Conservation (phyloP, 202 grass and related monocot species). For the Schoenoplectus tabernaemontani region DNA sequence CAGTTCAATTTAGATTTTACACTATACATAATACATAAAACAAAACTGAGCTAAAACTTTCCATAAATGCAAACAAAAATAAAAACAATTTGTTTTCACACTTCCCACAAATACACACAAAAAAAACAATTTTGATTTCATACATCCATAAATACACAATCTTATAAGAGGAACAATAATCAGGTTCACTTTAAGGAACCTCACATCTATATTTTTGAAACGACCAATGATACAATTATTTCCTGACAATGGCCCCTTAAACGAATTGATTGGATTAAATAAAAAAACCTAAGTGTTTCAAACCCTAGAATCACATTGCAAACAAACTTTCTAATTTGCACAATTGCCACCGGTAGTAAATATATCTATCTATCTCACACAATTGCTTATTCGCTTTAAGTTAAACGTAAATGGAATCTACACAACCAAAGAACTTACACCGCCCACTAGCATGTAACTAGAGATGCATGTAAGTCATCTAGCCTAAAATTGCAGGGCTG, state of each 20-base stretch:
- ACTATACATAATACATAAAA: too few relatives aligned
- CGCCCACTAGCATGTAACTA: background rate
- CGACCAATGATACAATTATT: background rate
- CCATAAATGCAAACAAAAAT: too few relatives aligned
- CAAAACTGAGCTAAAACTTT: too few relatives aligned
- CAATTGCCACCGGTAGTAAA: background rate
- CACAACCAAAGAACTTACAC: background rate
- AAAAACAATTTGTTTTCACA: too few relatives aligned
- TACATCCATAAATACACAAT: background rate
- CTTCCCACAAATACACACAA: too few relatives aligned
- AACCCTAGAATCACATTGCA: background rate
- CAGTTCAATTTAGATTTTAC: background rate
- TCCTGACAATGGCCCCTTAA: background rate
- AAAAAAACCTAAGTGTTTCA: background rate
- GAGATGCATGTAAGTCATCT: background rate
- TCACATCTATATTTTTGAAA: background rate
- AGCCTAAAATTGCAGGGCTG: slow-evolving; percentile 39
- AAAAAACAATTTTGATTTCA: slow-evolving; percentile 1
- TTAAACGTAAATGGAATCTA: slow-evolving; percentile 11
- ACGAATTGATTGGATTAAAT: slow-evolving; percentile 6
- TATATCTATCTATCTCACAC: slow-evolving; percentile 9
- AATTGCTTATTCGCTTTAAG: background rate
- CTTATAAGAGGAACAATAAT: background rate
- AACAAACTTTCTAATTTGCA: slow-evolving; percentile 24
- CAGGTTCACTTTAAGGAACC: background rate